Conservation (phyloP, 116 monocot genomes). For the Cymodocea nodosa region DNA sequence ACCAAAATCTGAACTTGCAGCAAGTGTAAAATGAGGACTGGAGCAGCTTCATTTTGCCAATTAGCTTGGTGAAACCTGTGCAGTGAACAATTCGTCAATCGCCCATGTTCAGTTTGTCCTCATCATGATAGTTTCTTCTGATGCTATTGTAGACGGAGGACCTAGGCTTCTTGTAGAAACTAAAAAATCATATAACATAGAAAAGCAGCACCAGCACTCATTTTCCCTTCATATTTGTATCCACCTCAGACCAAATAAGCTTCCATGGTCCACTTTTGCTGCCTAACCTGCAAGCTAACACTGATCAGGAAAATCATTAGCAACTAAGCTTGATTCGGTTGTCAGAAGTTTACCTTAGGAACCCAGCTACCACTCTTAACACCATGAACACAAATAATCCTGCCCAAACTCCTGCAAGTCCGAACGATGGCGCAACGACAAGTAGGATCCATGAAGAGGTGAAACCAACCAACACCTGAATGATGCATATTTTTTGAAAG, state of each 20-base stretch:
- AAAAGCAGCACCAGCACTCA: not conserved
- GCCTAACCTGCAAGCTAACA: conserved; percentile 42
- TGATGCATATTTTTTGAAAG: not conserved
- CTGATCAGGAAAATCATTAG: not conserved
- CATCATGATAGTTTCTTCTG: not conserved
- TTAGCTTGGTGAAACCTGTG: too few species aligned
- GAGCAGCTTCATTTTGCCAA: too few species aligned
- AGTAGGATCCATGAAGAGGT: conserved; percentile 54
- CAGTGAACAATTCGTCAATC: too few species aligned
- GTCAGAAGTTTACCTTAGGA: conserved; percentile 52
- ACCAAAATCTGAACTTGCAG: too few species aligned
- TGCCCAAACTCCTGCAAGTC: conserved; percentile 79
- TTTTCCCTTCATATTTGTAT: not conserved
- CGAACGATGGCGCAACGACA: conserved; percentile 37
- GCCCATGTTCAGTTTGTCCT: too few species aligned
- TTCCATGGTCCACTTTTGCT: conserved; percentile 81
- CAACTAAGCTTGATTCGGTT: not conserved
- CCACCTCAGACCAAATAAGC: conserved; percentile 36
- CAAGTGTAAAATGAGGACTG: too few species aligned
- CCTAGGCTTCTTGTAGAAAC: not conserved
- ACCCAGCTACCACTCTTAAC: conserved; percentile 63
- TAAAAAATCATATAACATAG: not conserved
- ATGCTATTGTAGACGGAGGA: not conserved
- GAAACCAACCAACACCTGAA: conserved; percentile 52
- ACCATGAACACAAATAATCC: conserved; percentile 86